Percentiles rank a stretch among this genome's conserved stretches.
Conservation (phyloP, 1,139 yeast genomes). For the Kodamaea fungicola region DNA sequence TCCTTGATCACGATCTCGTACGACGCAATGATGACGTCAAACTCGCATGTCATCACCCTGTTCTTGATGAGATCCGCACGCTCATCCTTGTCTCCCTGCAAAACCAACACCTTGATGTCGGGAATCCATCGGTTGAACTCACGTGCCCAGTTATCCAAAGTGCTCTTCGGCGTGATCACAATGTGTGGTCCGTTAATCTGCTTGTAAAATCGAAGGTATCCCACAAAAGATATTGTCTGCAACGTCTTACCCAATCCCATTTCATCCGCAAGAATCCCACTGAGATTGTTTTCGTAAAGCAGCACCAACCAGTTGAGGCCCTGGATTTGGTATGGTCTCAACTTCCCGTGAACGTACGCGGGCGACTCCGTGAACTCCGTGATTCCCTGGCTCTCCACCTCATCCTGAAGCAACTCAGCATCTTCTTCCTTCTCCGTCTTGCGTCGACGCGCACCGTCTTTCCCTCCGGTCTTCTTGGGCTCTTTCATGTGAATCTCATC, state of each 20-base stretch:
- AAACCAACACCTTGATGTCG: slow-evolving; percentile 60
- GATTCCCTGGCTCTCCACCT: slow-evolving; percentile 38
- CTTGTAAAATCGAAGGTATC: slow-evolving; percentile 61
- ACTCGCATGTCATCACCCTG: slow-evolving; percentile 55
- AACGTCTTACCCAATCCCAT: slow-evolving; percentile 97
- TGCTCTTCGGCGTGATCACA: slow-evolving; percentile 74
- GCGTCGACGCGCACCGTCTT: slow-evolving; percentile 36
- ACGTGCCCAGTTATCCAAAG: slow-evolving; percentile 76
- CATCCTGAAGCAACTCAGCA: slow-evolving; percentile 59
- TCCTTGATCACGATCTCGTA: slow-evolving; percentile 78
- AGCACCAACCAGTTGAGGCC: slow-evolving; percentile 92
- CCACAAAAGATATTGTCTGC: slow-evolving; percentile 84
- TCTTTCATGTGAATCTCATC: slow-evolving; percentile 33
- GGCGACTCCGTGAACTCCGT: slow-evolving; percentile 68
- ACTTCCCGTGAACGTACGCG: slow-evolving; percentile 54
- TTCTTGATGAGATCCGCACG: slow-evolving; percentile 52
- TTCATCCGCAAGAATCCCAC: slow-evolving; percentile 95
- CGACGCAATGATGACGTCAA: slow-evolving; percentile 71
- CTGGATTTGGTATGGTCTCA: slow-evolving; percentile 84
- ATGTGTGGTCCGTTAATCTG: slow-evolving; percentile 68
- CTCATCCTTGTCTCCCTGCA: slow-evolving; percentile 72
- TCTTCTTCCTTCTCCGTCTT: slow-evolving; percentile 71
- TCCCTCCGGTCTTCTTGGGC: slow-evolving; percentile 13
- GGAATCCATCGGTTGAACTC: slow-evolving; percentile 81
- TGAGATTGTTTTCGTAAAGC: slow-evolving; percentile 74